Evolutionary conservation across 2,329 filamentous ascomycete species (phyloP), one percentile per base, ranked within the genome.

Genomic region (Calonectria henricotiae): DNA sequence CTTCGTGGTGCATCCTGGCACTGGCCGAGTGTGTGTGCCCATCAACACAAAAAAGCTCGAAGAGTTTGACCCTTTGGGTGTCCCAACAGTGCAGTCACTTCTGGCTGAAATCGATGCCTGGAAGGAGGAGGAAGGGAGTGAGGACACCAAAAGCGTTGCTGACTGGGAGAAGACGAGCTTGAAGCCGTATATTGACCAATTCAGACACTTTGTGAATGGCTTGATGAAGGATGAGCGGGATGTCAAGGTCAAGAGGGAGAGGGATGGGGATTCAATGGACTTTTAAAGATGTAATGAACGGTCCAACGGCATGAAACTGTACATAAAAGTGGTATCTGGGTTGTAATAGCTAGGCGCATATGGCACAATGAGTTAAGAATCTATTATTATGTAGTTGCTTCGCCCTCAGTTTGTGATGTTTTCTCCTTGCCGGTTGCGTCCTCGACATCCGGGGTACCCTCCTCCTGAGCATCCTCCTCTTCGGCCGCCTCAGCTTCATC

Each of bases 101-200:
- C 84, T 98, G 25, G 86, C 86, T 5, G 95, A 99, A 84, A 97
- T 99, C 77, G 95, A 99, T 80, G 86, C 89, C 23, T 98, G 94
- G 90, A 88, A 90, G 76, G 83, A 80, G 1, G 82, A 82, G 23
- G 85, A 80, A 6, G 85, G 86, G 81, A 79, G 85, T 0, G 79
- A 77, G 35, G 81, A 74, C 44, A 70, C 73, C 3, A 85, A 83
- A 76, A 76, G 75, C 67, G 78, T 93, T 58, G 89, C 92, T 75
- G 96, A 99, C 80, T 98, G 96, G 91, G 96, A 99, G 84, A 99
- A 98, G 89, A 99, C 96, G 27, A 94, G 94, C 74, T 83, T 99
- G 79, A 97, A 93, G 85, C 94, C 95, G 9, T 98, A 97, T 80
- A 91, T 98, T 41, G 95, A 98, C 68, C 92, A 92, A 75, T 98